phyloP scores from a whole-genome alignment of 1,284 basidiomycete genomes.

The Cryptococcus sp. region DNA sequence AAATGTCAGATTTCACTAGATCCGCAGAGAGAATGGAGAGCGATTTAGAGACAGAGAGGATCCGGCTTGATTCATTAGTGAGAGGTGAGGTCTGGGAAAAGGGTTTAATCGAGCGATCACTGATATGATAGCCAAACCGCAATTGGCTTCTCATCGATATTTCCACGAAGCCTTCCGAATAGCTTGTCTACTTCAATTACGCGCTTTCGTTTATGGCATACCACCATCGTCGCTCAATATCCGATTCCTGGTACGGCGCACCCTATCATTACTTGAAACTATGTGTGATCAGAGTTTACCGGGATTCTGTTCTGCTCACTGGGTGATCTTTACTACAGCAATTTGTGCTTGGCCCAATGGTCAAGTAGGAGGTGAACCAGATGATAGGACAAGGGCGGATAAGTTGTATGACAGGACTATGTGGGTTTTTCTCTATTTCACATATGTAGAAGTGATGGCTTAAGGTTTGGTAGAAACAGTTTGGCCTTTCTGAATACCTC shows the following conservation, averaged over 20 bases:
- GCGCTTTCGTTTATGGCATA: conserved; percentile 23
- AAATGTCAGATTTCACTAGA: conserved; percentile 20
- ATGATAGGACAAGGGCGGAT: conserved; percentile 23
- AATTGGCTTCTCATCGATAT: conserved; percentile 27
- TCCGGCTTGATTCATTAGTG: conserved; percentile 24
- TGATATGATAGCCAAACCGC: conserved; percentile 18
- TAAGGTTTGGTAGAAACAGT: conserved; percentile 8
- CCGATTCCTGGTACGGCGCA: conserved; percentile 27
- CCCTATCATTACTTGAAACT: conserved; percentile 29
- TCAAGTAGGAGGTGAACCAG: conserved; percentile 7
- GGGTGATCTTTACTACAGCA: conserved; percentile 32
- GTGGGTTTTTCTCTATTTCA: conserved; percentile 10
- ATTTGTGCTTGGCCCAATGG: conserved; percentile 19
- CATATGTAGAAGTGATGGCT: not conserved
- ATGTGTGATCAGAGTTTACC: conserved; percentile 31
- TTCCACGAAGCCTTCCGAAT: conserved; percentile 36
- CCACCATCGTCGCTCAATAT: conserved; percentile 26
- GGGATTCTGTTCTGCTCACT: conserved; percentile 31
- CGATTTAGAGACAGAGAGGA: conserved; percentile 25
- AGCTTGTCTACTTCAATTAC: conserved; percentile 26
- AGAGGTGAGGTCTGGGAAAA: conserved; percentile 10
- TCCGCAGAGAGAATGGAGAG: conserved; percentile 23
- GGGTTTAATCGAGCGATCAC: not conserved
- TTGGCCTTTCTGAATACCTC: conserved; percentile 30
- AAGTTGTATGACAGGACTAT: conserved; percentile 26